Base-by-base conservation (phyloP, 805 yeast species). In the Saturnispora bothae region DNA sequence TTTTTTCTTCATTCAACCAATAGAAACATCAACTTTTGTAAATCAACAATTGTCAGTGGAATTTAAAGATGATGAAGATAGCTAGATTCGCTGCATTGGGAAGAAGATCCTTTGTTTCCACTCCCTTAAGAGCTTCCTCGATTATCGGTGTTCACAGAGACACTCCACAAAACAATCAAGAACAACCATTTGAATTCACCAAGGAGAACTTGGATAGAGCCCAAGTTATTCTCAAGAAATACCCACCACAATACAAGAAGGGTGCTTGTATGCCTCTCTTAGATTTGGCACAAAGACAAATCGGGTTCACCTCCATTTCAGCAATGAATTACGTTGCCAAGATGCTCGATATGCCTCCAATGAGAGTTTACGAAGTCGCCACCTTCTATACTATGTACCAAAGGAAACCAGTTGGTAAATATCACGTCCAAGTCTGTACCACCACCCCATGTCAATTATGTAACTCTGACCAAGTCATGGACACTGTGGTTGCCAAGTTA, bases 291-390 rank as follows among this genome's bases (percentile, higher is more conserved):
- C 95, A 83, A 64, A 80, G 94, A 52, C 94, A 83, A 61, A 68
- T 68, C 40, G 95, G 95, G 1, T 83, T 78, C 66, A 80, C 92
- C 31, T 82, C 94, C 29, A 80, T 83, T 49, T 69, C 84, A 25
- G 92, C 83, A 46, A 83, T 83, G 95, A 83, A 83, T 65, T 80
- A 84, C 56, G 94, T 83, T 36, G 95, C 94, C 38, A 75, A 78
- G 59, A 52, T 79, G 53, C 68, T 83, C 51, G 89, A 82, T 52
- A 80, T 84, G 78, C 95, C 95, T 22, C 94, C 94, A 43, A 83
- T 83, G 95, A 74, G 95, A 63, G 95, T 83, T 22, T 83, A 83
- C 60, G 94, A 83, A 59, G 95, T 83, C 46, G 95, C 95, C 23
- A 81, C 94, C 30, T 83, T 83, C 65, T 83, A 83, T 64, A 83